These are phyloP conservation scores for Ceratorhiza oryzae-sativae DNA, from an alignment of 1,284 basidiomycete genomes.

Conservation along the genomic window DNA sequence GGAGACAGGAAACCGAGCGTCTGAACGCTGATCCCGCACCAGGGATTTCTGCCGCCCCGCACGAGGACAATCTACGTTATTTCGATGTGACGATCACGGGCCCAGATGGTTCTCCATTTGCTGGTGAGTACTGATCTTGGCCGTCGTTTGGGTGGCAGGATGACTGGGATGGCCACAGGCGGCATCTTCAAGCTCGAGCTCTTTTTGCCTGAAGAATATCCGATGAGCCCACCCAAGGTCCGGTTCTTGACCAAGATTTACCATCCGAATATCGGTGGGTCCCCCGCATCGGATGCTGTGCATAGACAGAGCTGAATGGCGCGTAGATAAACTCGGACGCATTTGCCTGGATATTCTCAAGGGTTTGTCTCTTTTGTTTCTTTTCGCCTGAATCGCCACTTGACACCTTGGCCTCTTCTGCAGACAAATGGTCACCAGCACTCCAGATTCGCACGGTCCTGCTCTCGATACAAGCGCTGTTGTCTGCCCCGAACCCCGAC, in stretches of 20 bases:
- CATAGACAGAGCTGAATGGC: conserved; percentile 15
- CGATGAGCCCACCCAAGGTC: conserved; percentile 99
- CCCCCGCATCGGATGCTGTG: conserved; percentile 8
- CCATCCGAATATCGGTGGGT: conserved; percentile 96
- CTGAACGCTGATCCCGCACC: conserved; percentile 95
- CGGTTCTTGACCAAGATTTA: conserved; percentile 99
- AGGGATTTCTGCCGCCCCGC: conserved; percentile 90
- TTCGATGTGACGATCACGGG: conserved; percentile 98
- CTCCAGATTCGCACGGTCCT: conserved; percentile 98
- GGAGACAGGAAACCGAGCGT: conserved; percentile 89
- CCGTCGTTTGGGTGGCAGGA: not conserved
- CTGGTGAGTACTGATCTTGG: conserved; percentile 65
- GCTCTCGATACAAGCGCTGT: conserved; percentile 93
- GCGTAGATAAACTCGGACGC: conserved; percentile 91
- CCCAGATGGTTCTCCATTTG: conserved; percentile 92
- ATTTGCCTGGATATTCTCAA: conserved; percentile 99
- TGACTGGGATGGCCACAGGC: conserved; percentile 57
- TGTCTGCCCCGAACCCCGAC: conserved; percentile 97
- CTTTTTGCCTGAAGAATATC: conserved; percentile 98
- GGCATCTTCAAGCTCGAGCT: conserved; percentile 95
- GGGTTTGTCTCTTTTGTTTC: conserved; percentile 58
- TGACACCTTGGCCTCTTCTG: not conserved
- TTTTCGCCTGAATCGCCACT: not conserved
- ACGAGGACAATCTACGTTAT: conserved; percentile 97
- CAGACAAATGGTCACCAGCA: conserved; percentile 99